These are phyloP conservation scores for Parasarocladium wereldwijsianum DNA, from an alignment of 2,329 filamentous ascomycete genomes.

Conservation along the genomic window DNA sequence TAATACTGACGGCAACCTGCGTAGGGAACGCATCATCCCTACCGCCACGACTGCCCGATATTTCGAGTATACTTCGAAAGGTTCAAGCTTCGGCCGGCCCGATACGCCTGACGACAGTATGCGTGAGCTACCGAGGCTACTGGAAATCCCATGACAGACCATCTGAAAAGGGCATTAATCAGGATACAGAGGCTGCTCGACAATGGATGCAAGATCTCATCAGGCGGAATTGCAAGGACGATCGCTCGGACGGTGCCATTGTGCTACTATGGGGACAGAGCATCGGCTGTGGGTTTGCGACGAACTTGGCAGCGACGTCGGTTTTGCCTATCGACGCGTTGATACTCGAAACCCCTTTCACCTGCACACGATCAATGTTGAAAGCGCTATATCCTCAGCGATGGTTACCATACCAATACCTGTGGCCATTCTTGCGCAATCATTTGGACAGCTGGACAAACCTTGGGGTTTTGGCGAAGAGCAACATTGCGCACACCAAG, in stretches of 20 bases:
- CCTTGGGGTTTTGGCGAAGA: constrained; percentile 24
- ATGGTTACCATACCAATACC: constrained; percentile 64
- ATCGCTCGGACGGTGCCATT: too few species aligned
- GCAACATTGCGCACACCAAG: too few species aligned
- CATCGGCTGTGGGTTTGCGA: constrained; percentile 58
- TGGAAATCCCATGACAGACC: constrained; percentile 64
- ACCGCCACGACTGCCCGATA: constrained; percentile 39
- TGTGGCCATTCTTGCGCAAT: constrained; percentile 59
- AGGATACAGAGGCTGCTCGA: constrained; percentile 51
- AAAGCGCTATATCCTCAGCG: constrained; percentile 60
- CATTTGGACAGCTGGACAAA: constrained; percentile 41
- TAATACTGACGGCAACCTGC: constrained; percentile 12
- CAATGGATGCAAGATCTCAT: constrained; percentile 40
- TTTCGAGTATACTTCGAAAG: constrained; percentile 35
- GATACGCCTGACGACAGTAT: constrained; percentile 31
- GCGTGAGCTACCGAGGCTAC: constrained; percentile 54
- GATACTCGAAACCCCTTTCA: constrained; percentile 64
- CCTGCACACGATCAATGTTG: constrained; percentile 56
- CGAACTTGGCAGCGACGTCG: constrained; percentile 33
- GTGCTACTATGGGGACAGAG: constrained; percentile 65
- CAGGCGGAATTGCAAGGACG: too few species aligned
- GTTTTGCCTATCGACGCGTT: constrained; percentile 28
- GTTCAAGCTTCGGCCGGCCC: constrained; percentile 23
- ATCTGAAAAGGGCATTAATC: constrained; percentile 54
- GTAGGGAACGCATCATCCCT: constrained; percentile 45